A percentile compares a stretch with the other conserved stretches of the same genome.
These are phyloP conservation scores for Colletotrichum musicola DNA, from an alignment of 2,329 filamentous ascomycete genomes.

Conservation along the genomic window DNA sequence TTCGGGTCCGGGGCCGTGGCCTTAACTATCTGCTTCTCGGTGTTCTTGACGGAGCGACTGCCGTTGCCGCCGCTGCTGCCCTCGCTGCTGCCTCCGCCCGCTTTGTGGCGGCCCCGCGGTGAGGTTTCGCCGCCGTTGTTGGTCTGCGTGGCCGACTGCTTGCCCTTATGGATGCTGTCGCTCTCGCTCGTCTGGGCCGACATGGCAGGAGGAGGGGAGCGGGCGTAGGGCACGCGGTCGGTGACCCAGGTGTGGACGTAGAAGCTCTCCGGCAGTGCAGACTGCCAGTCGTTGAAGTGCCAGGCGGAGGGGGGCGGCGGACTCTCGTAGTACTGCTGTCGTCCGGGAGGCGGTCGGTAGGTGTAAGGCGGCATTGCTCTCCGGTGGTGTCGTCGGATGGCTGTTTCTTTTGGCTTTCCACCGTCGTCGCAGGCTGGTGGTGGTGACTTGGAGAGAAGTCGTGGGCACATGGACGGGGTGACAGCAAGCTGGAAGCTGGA, in stretches of 20 bases:
- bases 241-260: neutral
- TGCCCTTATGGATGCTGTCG: neutral
- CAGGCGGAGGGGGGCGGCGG: neutral
- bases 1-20: neutral
- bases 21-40: constrained; percentile 1
- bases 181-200: neutral
- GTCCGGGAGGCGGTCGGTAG: constrained; percentile 9
- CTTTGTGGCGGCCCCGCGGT: neutral
- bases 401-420: too few relatives aligned
- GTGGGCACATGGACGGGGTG: neutral
- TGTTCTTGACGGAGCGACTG: neutral
- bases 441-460: neutral
- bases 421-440: too few relatives aligned
- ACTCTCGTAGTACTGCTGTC: constrained; percentile 1
- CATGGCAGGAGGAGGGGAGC: constrained; percentile 5
- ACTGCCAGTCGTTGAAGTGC: neutral
- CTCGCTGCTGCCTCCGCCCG: neutral
- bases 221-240: neutral
- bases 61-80: neutral
- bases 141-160: neutral
- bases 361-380: constrained; percentile 9
- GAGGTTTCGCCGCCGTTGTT: neutral
- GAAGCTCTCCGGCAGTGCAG: neutral
- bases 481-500: neutral
- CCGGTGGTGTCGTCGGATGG: neutral